Evolutionary conservation across 805 yeast species (phyloP).

Genomic region (Blastobotrys peoriensis): DNA sequence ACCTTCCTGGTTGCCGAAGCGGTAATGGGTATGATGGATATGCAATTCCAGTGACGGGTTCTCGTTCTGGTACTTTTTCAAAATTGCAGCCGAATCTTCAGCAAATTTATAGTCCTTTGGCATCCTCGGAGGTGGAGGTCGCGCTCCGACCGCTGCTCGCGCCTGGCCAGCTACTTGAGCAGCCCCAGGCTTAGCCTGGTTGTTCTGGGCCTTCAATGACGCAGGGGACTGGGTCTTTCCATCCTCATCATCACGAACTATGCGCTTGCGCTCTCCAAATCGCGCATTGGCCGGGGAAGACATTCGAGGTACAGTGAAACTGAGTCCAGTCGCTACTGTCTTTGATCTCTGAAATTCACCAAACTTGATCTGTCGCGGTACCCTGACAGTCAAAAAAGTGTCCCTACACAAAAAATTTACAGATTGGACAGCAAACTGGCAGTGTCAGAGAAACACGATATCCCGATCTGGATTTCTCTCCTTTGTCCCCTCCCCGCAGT

Average conservation of each 20-base stretch:
- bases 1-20: conserved; percentile 88
- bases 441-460: no score
- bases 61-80: conserved; percentile 67
- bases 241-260: conserved; percentile 17
- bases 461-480: no score
- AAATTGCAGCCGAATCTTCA: conserved; percentile 63
- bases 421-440: no score
- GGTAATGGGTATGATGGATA: conserved; percentile 83
- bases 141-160: neutral
- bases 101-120: conserved; percentile 32
- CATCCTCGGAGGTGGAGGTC: neutral
- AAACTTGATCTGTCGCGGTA: no score
- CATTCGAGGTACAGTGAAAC: no score
- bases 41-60: conserved; percentile 85
- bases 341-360: no score
- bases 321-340: no score
- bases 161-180: neutral
- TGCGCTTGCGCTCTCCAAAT: conserved; percentile 18
- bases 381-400: no score
- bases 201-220: neutral
- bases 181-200: neutral
- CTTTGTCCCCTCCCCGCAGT: no score
- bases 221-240: neutral
- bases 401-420: no score
- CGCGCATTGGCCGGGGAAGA: conserved; percentile 17